Percentiles rank a stretch among this genome's conserved stretches.
These are phyloP conservation scores for Aspergillus saccharolyticus DNA, from an alignment of 495 filamentous ascomycete genomes.

Conservation along the genomic window DNA sequence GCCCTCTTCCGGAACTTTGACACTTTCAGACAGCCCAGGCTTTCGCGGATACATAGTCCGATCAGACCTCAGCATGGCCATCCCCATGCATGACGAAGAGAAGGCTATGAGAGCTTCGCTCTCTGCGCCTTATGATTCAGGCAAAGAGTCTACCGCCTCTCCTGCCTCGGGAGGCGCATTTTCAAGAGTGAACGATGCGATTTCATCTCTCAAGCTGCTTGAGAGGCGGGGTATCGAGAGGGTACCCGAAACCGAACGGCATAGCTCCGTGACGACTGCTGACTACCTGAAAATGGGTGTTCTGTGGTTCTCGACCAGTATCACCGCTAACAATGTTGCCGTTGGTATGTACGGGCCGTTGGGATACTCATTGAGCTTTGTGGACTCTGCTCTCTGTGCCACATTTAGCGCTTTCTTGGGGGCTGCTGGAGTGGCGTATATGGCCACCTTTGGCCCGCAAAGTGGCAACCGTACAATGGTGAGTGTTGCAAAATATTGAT, in stretches of 20 bases:
- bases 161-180: not conserved
- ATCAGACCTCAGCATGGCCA: constrained; percentile 1
- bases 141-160: not conserved
- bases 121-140: not conserved
- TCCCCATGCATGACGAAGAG: not conserved
- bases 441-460: constrained; percentile 13
- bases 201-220: not conserved
- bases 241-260: constrained; percentile 5
- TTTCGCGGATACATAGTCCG: no score
- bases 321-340: constrained; percentile 13
- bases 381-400: constrained; percentile 6
- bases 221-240: constrained; percentile 9
- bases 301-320: constrained; percentile 11
- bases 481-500: not conserved
- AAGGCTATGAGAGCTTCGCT: not conserved
- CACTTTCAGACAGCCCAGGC: no score
- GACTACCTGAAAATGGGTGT: constrained; percentile 5
- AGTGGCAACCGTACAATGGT: constrained; percentile 15
- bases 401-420: constrained; percentile 9
- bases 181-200: no score
- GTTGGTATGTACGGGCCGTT: constrained; percentile 15
- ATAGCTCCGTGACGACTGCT: not conserved
- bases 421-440: constrained; percentile 8
- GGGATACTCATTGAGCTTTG: constrained; percentile 5
- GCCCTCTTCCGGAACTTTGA: not conserved